phyloP scores from a whole-genome alignment of 805 yeast genomes.

The Starmerella geochares region DNA sequence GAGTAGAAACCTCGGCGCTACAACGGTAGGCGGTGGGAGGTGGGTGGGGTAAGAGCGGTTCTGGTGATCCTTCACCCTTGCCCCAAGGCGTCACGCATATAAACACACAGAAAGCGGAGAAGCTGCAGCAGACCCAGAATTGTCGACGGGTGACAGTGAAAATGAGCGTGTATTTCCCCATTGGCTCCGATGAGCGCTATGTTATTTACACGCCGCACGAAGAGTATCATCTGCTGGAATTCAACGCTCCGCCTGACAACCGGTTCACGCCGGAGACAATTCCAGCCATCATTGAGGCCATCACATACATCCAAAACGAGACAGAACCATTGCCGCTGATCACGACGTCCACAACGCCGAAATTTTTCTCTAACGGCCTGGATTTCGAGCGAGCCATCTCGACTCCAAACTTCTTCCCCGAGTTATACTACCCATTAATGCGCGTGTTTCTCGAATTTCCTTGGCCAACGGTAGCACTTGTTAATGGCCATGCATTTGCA shows the following conservation, averaged over 20 bases:
- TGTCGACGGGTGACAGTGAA: neutral
- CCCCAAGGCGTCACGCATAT: too few species aligned
- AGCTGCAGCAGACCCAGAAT: too few species aligned
- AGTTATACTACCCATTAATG: constrained; percentile 30
- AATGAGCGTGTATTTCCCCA: constrained; percentile 12
- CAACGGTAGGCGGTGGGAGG: too few species aligned
- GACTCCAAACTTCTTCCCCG: constrained; percentile 31
- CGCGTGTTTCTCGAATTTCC: constrained; percentile 32
- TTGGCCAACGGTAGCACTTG: constrained; percentile 34
- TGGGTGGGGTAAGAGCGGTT: too few species aligned
- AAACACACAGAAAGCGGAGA: too few species aligned
- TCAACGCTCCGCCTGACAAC: constrained; percentile 33
- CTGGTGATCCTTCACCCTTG: too few species aligned
- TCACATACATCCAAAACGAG: constrained; percentile 28
- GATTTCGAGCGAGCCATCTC: constrained; percentile 31
- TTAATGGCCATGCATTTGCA: constrained; percentile 37
- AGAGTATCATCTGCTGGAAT: constrained; percentile 30
- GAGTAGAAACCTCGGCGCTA: too few species aligned
- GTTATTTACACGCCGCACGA: constrained; percentile 14
- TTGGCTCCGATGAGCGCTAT: constrained; percentile 11
- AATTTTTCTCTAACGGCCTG: constrained; percentile 35
- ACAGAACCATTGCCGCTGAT: constrained; percentile 30
- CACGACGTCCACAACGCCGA: constrained; percentile 32
- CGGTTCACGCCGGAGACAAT: constrained; percentile 30
- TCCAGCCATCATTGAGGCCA: constrained; percentile 30